phyloP scores from a whole-genome alignment of 768 basidiomycete species.

The Pleurotus salmoneostramineus region DNA sequence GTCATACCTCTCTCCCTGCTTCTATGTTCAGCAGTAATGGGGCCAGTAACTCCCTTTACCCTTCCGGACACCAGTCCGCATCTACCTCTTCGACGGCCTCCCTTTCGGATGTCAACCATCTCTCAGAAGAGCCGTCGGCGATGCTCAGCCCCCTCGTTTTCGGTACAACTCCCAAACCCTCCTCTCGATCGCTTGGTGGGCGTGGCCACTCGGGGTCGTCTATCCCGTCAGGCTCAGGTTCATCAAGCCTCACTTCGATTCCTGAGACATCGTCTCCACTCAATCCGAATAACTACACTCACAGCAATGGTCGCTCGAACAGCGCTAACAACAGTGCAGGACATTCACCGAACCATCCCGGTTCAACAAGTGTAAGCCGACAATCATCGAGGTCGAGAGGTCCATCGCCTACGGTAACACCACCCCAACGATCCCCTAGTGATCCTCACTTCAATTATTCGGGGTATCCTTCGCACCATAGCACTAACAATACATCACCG shows the following conservation, averaged over 20 bases:
- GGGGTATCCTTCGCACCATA: not conserved
- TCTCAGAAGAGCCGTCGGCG: constrained; percentile 42
- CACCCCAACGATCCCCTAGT: constrained; percentile 9
- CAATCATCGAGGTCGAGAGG: constrained; percentile 3
- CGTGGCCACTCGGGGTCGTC: constrained; percentile 29
- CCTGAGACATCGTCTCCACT: constrained; percentile 16
- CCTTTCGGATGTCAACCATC: constrained; percentile 19
- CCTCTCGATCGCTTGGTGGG: constrained; percentile 16
- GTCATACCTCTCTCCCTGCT: constrained; percentile 31
- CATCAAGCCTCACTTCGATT: constrained; percentile 34
- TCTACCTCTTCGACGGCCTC: constrained; percentile 18
- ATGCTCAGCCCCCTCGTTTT: constrained; percentile 44
- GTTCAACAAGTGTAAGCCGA: not conserved
- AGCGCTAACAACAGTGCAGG: constrained; percentile 9
- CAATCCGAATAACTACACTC: constrained; percentile 7
- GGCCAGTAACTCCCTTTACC: not conserved
- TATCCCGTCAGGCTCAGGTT: constrained; percentile 5
- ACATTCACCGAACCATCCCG: constrained; percentile 1
- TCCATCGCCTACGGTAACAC: constrained; percentile 6
- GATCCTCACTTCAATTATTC: constrained; percentile 9
- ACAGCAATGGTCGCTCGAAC: not conserved
- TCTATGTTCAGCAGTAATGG: constrained; percentile 11
- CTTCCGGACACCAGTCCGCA: not conserved
- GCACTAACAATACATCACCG: constrained; percentile 13
- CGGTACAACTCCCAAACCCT: constrained; percentile 26